Evolutionary conservation across 495 filamentous ascomycete genomes (phyloP), one percentile per base, ranked within the genome.

Genomic region (Talaromyces ruber): DNA sequence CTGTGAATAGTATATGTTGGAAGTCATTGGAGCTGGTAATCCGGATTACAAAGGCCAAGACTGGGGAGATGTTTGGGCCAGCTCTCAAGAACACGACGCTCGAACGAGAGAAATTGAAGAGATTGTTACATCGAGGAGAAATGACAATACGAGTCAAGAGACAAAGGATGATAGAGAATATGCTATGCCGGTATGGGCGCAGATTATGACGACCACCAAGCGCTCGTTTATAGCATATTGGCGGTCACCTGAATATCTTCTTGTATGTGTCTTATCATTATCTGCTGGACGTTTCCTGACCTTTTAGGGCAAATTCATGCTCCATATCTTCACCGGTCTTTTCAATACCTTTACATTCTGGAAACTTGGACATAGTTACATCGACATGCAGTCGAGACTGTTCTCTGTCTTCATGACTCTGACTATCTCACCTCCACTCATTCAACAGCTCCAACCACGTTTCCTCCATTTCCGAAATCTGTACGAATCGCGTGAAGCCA

Each of bases 321-420:
- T 90, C 0, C 84, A 86, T 50, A 82, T 88, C 6, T 78, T 84
- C 59, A 87, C 84, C 1, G 86, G 84, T 11, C 79, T 90, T 45
- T 87, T 87, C 71, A 84, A 83, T 63, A 81, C 80, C 2, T 87
- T 86, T 64, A 86, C 86, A 1, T 89, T 89, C 71, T 87, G 82
- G 72, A 72, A 88, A 59, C 65, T 86, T 2, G 79, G 82, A 2
- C 71, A 81, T 56, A 81, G 79, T 12, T 76, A 77, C 28, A 80
- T 84, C 34, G 87, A 86, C 68, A 84, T 86, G 80, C 82, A 87
- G 64, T 83, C 81, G 8, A 75, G 82, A 24, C 73, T 91, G 0
- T 91, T 91, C 70, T 84, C 86, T 30, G 76, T 89, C 59, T 92
- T 92, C 71, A 86, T 91, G 84, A 82, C 83, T 11, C 76, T 88